Percentiles rank a stretch among this genome's conserved stretches.
Conservation (phyloP, 345 rosid genomes). For the Abelmoschus esculentus region DNA sequence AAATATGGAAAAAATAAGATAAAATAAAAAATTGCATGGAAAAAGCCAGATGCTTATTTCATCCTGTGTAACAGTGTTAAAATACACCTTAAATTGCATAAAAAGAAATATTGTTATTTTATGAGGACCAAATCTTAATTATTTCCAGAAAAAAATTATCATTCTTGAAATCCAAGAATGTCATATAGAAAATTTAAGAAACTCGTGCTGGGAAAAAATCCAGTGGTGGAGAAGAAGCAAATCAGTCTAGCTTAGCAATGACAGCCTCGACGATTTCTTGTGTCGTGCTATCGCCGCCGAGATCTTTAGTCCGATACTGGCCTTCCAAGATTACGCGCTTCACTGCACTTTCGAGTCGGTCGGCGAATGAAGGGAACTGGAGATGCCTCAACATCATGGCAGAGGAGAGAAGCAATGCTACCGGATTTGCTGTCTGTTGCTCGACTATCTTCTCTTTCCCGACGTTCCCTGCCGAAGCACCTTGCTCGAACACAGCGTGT, state of each 20-base stretch:
- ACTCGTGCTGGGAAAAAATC: background rate
- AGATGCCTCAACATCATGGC: constrained; percentile 6
- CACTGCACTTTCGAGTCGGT: constrained; percentile 1
- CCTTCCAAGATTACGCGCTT: background rate
- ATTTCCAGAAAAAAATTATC: background rate
- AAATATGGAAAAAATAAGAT: background rate
- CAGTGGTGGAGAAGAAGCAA: background rate
- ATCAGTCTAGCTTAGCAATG: background rate
- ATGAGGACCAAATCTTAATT: background rate
- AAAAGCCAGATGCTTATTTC: background rate
- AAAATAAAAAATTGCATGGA: background rate
- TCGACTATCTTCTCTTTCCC: background rate
- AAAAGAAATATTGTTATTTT: background rate
- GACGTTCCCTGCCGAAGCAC: background rate
- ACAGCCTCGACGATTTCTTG: background rate
- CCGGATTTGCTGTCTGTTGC: background rate
- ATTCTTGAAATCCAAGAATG: background rate
- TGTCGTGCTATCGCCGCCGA: background rate
- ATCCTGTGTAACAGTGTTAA: background rate
- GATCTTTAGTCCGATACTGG: background rate
- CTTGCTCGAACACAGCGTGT: background rate
- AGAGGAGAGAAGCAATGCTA: constrained; percentile 2
- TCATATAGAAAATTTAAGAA: background rate
- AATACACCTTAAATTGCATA: background rate
- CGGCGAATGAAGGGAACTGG: constrained; percentile 1